Evolutionary conservation across 2,329 filamentous ascomycete species (phyloP).

Genomic region (Fusarium sp.): DNA sequence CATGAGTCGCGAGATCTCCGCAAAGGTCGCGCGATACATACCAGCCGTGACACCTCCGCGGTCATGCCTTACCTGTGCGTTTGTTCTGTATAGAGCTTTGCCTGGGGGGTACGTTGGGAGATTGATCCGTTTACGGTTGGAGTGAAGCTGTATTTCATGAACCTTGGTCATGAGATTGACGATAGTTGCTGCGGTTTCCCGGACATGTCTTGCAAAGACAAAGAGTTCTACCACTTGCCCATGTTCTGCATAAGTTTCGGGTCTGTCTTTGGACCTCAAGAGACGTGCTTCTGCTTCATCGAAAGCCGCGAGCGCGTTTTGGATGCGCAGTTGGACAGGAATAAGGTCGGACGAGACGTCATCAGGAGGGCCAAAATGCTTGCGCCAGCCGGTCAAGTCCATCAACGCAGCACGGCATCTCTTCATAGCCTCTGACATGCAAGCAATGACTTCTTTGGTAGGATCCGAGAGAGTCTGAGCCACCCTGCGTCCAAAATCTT

Average conservation of each 20-base stretch:
- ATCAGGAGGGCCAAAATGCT: conserved; percentile 57
- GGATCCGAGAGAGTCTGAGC: conserved; percentile 55
- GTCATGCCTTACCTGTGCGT: conserved; percentile 68
- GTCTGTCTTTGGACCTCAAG: conserved; percentile 57
- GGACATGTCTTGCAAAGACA: conserved; percentile 65
- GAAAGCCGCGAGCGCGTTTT: conserved; percentile 58
- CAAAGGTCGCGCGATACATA: conserved; percentile 59
- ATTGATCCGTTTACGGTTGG: conserved; percentile 56
- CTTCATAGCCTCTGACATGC: conserved; percentile 58
- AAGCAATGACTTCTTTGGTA: conserved; percentile 58
- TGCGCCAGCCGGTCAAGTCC: conserved; percentile 63
- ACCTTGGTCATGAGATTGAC: conserved; percentile 60
- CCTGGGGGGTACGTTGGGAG: conserved; percentile 64
- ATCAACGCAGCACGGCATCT: conserved; percentile 65
- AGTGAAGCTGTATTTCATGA: conserved; percentile 57
- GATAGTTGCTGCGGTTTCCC: conserved; percentile 62
- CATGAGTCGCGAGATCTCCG: conserved; percentile 56
- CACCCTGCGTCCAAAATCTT: conserved; percentile 41
- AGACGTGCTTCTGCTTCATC: conserved; percentile 60
- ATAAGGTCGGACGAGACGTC: conserved; percentile 57
- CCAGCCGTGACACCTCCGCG: conserved; percentile 67
- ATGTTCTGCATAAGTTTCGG: conserved; percentile 58
- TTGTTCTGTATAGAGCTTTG: conserved; percentile 65
- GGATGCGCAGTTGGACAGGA: conserved; percentile 54
- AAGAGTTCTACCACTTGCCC: conserved; percentile 64